Conservation (phyloP, 176 grass and related monocot genomes). For the Calamus simplicifolius region DNA sequence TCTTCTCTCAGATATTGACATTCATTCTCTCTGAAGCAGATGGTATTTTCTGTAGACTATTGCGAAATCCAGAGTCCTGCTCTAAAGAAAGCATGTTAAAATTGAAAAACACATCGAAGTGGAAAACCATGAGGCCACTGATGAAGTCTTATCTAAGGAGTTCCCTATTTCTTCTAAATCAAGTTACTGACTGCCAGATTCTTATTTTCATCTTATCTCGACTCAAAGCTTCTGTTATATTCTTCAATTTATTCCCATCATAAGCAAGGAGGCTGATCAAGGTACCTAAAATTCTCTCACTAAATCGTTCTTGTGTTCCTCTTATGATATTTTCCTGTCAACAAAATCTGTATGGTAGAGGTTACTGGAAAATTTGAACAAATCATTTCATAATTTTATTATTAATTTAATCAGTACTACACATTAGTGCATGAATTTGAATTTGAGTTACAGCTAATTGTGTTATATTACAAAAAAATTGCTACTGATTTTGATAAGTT, state of each 20-base stretch:
- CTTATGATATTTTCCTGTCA: too few relatives aligned
- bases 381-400: too few relatives aligned
- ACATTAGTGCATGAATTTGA: too few relatives aligned
- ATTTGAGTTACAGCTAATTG: too few relatives aligned
- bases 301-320: background rate
- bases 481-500: too few relatives aligned
- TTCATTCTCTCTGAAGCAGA: conserved; percentile 65
- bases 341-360: too few relatives aligned
- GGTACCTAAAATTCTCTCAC: conserved; percentile 23
- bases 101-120: conserved; percentile 43
- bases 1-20: conserved; percentile 57
- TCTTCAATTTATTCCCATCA: conserved; percentile 22
- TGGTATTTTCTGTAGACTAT: conserved; percentile 48
- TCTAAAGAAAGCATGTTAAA: conserved; percentile 61
- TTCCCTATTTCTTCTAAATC: conserved; percentile 68
- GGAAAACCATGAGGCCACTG: conserved; percentile 44
- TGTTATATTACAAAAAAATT: too few relatives aligned
- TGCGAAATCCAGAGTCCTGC: conserved; percentile 47
- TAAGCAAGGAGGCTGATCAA: conserved; percentile 66
- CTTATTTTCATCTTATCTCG: conserved; percentile 20
- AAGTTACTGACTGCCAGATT: conserved; percentile 48
- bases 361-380: too few relatives aligned
- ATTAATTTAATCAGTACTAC: too few relatives aligned
- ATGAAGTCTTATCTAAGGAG: conserved; percentile 62
- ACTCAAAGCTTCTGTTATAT: conserved; percentile 8